Evolutionary conservation across 2,329 filamentous ascomycete genomes (phyloP), one percentile per base, ranked within the genome.

Genomic region (Fusarium graminum): DNA sequence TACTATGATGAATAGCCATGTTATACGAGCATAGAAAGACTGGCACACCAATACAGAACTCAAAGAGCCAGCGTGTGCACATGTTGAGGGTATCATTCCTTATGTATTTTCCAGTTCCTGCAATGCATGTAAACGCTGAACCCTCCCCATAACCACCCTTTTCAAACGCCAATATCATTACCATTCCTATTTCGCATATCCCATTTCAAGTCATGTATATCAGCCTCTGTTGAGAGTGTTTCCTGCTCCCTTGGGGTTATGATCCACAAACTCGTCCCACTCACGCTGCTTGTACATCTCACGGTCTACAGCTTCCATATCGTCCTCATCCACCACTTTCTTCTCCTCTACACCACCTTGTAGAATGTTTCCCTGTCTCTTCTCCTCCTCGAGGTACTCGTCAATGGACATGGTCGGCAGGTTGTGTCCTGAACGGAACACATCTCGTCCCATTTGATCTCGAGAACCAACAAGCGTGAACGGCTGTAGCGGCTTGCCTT

Each of bases 401-500:
- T 99, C 95, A 63, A 99, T 97, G 2, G 88, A 92, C 95, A 99
- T 98, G 4, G 95, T 98, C 1, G 95, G 95, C 59, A 99, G 81
- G 78, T 92, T 97, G 76, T 99, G 95, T 9, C 95, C 93, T 0
- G 93, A 88, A 54, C 92, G 86, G 79, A 99, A 99, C 1, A 99
- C 94, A 4, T 91, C 91, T 59, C 89, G 84, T 61, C 89, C 87
- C 59, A 97, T 79, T 63, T 93, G 89, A 63, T 92, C 88, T 36
- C 95, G 86, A 68, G 85, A 90, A 59, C 90, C 90, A 6, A 96
- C 83, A 22, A 99, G 83, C 2, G 93, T 97, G 74, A 99, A 98
- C 1, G 94, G 94, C 71, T 94, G 88, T 70, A 98, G 82, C 14
- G 95, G 95, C 75, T 92, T 95, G 42, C 95, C 95, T 57, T 90